Conservation (phyloP, 495 filamentous ascomycete species). For the Tuber brumale region DNA sequence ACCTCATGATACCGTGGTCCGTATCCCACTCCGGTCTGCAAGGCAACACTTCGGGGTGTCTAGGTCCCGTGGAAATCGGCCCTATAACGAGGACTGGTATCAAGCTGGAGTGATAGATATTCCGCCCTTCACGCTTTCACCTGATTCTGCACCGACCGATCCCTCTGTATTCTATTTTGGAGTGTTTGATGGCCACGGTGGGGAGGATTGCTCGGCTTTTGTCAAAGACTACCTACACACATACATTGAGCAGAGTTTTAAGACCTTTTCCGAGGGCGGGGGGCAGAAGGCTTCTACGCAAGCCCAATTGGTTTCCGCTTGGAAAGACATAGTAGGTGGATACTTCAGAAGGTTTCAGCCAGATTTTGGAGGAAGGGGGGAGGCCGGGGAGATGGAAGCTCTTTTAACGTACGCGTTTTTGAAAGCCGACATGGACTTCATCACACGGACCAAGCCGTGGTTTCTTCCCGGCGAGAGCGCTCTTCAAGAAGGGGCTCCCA, state of each 20-base stretch:
- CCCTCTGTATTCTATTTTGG: conserved; percentile 81
- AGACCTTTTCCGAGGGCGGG: conserved; percentile 52
- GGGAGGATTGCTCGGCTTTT: conserved; percentile 79
- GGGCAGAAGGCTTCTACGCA: conserved; percentile 50
- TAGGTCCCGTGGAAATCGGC: conserved; percentile 69
- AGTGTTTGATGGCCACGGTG: conserved; percentile 94
- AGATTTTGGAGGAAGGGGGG: conserved; percentile 50
- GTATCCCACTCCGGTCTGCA: conserved; percentile 86
- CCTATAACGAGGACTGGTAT: conserved; percentile 87
- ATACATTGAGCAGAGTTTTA: conserved; percentile 75
- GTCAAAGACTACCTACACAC: conserved; percentile 75
- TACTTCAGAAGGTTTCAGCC: conserved; percentile 90
- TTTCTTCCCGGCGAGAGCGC: conserved; percentile 49
- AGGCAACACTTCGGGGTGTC: conserved; percentile 91
- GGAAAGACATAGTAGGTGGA: conserved; percentile 78
- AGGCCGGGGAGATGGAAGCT: conserved; percentile 23
- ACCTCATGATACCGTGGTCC: conserved; percentile 64
- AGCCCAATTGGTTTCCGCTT: conserved; percentile 61
- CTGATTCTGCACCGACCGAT: conserved; percentile 17
- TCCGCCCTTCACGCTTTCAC: conserved; percentile 66
- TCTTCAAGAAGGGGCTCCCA: conserved; percentile 69
- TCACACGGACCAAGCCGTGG: conserved; percentile 48
- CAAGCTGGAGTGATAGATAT: conserved; percentile 91
- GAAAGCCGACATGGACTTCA: conserved; percentile 84
- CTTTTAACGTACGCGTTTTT: conserved; percentile 81